phyloP scores from a whole-genome alignment of 2,329 filamentous ascomycete species.

The Penicillium decumbens region DNA sequence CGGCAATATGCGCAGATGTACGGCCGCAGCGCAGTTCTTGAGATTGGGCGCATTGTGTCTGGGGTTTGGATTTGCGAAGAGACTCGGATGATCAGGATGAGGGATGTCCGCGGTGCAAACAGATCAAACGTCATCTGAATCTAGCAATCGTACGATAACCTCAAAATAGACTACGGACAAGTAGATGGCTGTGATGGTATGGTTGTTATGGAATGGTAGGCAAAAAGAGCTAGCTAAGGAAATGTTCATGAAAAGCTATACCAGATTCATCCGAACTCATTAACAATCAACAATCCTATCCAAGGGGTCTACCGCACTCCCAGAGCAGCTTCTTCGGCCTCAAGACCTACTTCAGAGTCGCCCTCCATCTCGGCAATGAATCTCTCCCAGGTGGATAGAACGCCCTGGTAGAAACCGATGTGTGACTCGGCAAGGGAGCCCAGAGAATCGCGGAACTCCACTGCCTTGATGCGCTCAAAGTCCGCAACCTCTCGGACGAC shows the following conservation, averaged over 20 bases:
- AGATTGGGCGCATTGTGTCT: conserved; percentile 34
- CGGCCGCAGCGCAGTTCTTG: conserved; percentile 30
- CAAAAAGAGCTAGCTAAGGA: conserved; percentile 13
- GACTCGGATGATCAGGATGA: conserved; percentile 12
- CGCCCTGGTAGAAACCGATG: conserved; percentile 76
- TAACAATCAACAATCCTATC: background rate
- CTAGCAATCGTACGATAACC: background rate
- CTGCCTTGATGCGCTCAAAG: conserved; percentile 93
- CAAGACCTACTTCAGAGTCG: conserved; percentile 40
- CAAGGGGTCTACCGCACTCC: conserved; percentile 13
- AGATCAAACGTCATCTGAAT: conserved; percentile 15
- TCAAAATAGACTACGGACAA: background rate
- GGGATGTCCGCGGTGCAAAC: conserved; percentile 21
- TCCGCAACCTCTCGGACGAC: conserved; percentile 88
- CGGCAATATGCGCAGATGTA: conserved; percentile 43
- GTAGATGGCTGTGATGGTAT: conserved; percentile 10
- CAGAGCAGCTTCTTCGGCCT: conserved; percentile 20
- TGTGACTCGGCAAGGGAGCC: conserved; percentile 79
- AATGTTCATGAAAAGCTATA: conserved; percentile 16
- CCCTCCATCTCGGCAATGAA: conserved; percentile 87
- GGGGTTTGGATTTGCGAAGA: conserved; percentile 6
- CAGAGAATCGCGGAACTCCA: conserved; percentile 85
- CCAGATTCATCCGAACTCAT: conserved; percentile 1
- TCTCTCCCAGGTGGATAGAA: conserved; percentile 78
- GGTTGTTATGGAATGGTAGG: conserved; percentile 20